Percentiles rank a stretch among this genome's conserved stretches.
phyloP scores from a whole-genome alignment of 257 asterid genomes.

The Gynochthodes officinalis region DNA sequence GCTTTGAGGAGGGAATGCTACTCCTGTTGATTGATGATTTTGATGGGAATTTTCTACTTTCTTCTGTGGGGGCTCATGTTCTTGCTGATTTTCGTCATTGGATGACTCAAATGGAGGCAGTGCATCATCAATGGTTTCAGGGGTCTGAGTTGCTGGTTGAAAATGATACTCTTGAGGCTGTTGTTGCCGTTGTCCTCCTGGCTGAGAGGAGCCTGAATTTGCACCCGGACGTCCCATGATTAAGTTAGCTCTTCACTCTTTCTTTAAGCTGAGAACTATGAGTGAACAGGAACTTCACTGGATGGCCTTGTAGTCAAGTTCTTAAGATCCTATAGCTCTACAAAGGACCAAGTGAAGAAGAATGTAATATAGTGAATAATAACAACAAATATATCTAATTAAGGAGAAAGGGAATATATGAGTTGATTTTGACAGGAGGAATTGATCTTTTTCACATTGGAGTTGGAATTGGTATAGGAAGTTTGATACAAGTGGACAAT shows the following conservation, averaged over 20 bases:
- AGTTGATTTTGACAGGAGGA: no score
- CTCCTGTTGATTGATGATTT: not conserved
- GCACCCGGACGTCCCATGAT: constrained; percentile 23
- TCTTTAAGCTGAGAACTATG: not conserved
- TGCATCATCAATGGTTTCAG: constrained; percentile 23
- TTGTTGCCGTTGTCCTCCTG: not conserved
- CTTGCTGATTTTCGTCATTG: constrained; percentile 20
- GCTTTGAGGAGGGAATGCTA: constrained; percentile 14
- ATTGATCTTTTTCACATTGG: not conserved
- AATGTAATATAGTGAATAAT: no score
- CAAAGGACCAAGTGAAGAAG: not conserved
- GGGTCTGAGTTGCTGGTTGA: constrained; percentile 9
- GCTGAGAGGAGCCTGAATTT: constrained; percentile 8
- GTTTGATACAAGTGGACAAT: no score
- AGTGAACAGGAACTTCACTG: not conserved
- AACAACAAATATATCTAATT: no score
- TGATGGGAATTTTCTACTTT: not conserved
- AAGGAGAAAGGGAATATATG: not conserved
- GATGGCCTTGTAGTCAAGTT: not conserved
- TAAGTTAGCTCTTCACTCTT: not conserved
- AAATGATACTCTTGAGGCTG: not conserved
- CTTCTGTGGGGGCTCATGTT: constrained; percentile 1
- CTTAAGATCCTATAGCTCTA: not conserved
- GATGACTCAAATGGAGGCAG: constrained; percentile 15
- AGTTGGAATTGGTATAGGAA: not conserved